Percentiles rank a stretch among this genome's conserved stretches.
Evolutionary conservation across 805 yeast species (phyloP).

Genomic region (Pichia rugopelliculosa): DNA sequence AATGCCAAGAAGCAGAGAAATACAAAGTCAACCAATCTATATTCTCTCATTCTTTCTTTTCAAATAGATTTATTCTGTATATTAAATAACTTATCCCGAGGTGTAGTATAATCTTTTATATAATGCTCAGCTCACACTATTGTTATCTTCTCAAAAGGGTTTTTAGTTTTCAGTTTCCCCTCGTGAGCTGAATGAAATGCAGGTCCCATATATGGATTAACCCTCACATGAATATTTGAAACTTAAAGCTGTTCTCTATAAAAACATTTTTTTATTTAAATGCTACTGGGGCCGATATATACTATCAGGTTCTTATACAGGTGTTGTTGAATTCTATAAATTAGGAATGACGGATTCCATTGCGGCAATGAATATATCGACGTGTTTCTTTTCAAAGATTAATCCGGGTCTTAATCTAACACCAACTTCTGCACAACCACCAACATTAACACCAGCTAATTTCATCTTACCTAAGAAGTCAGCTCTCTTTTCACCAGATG

Average conservation of each 20-base stretch:
- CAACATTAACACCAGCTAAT: conserved; percentile 65
- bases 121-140: not conserved
- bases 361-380: conserved; percentile 51
- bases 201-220: too few relatives aligned
- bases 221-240: too few relatives aligned
- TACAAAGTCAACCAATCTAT: conserved; percentile 23
- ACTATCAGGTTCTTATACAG: not conserved
- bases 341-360: conserved; percentile 31
- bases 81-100: not conserved
- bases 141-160: too few relatives aligned
- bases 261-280: too few relatives aligned
- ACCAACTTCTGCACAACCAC: conserved; percentile 76
- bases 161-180: too few relatives aligned
- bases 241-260: too few relatives aligned
- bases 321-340: conserved; percentile 11
- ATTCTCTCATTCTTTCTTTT: conserved; percentile 24
- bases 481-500: conserved; percentile 49
- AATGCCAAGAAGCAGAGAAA: conserved; percentile 20
- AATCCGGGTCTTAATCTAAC: conserved; percentile 78
- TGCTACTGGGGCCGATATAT: not conserved
- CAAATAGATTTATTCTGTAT: not conserved
- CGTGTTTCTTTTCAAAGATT: conserved; percentile 74
- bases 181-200: too few relatives aligned
- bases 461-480: conserved; percentile 53
- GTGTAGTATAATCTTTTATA: not conserved